Percentiles rank a stretch among this genome's conserved stretches.
phyloP scores from a whole-genome alignment of 2,329 filamentous ascomycete genomes.

The Domatiomyces globalis region DNA sequence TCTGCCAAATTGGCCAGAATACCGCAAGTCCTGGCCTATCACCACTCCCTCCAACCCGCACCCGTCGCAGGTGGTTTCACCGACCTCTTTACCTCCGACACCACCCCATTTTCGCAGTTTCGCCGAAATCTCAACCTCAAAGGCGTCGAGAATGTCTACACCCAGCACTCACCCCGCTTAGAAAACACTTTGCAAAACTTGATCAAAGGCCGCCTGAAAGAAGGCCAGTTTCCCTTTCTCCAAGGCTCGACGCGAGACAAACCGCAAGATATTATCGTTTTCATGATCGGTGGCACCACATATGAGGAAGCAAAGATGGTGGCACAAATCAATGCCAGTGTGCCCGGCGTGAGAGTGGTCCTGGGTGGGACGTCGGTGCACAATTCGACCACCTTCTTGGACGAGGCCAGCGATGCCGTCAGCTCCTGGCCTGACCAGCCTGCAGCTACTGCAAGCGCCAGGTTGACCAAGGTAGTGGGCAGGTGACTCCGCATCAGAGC shows the following conservation, averaged over 20 bases:
- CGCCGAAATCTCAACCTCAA: slow-evolving; percentile 60
- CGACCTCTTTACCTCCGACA: slow-evolving; percentile 75
- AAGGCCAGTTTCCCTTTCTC: slow-evolving; percentile 83
- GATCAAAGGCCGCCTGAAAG: slow-evolving; percentile 76
- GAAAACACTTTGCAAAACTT: slow-evolving; percentile 81
- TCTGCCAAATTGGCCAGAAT: slow-evolving; percentile 64
- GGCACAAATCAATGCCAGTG: slow-evolving; percentile 82
- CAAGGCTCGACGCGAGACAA: slow-evolving; percentile 85
- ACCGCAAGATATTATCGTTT: slow-evolving; percentile 89
- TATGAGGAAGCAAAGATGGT: slow-evolving; percentile 97
- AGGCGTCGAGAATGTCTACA: slow-evolving; percentile 97
- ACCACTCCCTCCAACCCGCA: slow-evolving; percentile 68
- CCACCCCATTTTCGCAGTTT: slow-evolving; percentile 79
- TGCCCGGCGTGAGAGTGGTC: slow-evolving; percentile 76
- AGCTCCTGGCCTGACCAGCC: slow-evolving; percentile 65
- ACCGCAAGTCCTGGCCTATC: slow-evolving; percentile 68
- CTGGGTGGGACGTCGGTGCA: slow-evolving; percentile 78
- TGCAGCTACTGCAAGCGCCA: slow-evolving; percentile 45
- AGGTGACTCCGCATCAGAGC: slow-evolving; percentile 4
- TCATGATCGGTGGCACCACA: slow-evolving; percentile 83
- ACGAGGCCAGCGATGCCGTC: slow-evolving; percentile 83
- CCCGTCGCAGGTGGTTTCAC: slow-evolving; percentile 65
- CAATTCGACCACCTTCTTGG: slow-evolving; percentile 75
- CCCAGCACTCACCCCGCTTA: slow-evolving; percentile 81
- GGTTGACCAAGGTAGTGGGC: slow-evolving; percentile 37